A percentile compares a stretch with the other conserved stretches of the same genome.
Conservation (phyloP, 2,329 filamentous ascomycete species). For the Colletotrichum higginsianum region DNA sequence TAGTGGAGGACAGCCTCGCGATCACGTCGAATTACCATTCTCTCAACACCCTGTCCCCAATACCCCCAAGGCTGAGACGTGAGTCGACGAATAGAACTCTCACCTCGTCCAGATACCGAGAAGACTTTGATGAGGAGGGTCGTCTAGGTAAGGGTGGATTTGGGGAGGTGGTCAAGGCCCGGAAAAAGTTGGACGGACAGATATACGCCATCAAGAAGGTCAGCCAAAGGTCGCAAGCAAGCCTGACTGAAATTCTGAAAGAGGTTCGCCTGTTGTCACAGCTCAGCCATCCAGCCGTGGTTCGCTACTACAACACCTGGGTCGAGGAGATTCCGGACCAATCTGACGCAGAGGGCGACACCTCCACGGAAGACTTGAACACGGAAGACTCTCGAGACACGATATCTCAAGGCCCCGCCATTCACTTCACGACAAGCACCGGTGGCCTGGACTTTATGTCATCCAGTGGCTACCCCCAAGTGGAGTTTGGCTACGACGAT, state of each 20-base stretch:
- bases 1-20: slow-evolving; percentile 62
- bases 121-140: slow-evolving; percentile 92
- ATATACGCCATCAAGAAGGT: slow-evolving; percentile 99
- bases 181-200: slow-evolving; percentile 90
- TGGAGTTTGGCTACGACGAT: slow-evolving; percentile 82
- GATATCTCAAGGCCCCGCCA: slow-evolving; percentile 60
- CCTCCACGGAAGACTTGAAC: slow-evolving; percentile 61
- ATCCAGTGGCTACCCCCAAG: slow-evolving; percentile 81
- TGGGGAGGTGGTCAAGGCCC: slow-evolving; percentile 94
- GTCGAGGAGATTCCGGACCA: slow-evolving; percentile 78
- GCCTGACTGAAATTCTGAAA: slow-evolving; percentile 85
- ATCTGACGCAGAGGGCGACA: slow-evolving; percentile 70
- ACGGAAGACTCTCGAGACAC: slow-evolving; percentile 57
- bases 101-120: slow-evolving; percentile 81
- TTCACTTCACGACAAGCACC: slow-evolving; percentile 79
- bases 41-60: slow-evolving; percentile 59
- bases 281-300: slow-evolving; percentile 87
- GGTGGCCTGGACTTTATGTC: slow-evolving; percentile 94
- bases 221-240: slow-evolving; percentile 82
- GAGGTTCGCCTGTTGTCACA: slow-evolving; percentile 93
- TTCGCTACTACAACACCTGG: slow-evolving; percentile 97
- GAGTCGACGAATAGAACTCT: slow-evolving; percentile 72
- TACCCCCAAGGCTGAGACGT: slow-evolving; percentile 67
- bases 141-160: slow-evolving; percentile 94
- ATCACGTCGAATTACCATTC: slow-evolving; percentile 59